Percentiles rank a stretch among this genome's conserved stretches.
These are phyloP conservation scores for Clitoria ternatea DNA, from an alignment of 306 rosid genomes.

Conservation along the genomic window DNA sequence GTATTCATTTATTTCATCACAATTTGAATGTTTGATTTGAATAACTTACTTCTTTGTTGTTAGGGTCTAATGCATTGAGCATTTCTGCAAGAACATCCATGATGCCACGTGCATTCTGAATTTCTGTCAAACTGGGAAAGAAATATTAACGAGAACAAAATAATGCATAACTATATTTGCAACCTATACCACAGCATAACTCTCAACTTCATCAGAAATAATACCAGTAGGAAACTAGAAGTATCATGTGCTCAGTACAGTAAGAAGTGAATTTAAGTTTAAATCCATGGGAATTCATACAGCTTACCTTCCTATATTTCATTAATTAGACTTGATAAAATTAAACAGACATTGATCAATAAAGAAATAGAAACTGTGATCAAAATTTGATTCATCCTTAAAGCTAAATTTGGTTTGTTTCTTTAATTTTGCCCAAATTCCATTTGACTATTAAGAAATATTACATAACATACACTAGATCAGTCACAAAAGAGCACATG, in stretches of 20 bases:
- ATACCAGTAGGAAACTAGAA: background rate
- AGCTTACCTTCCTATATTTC: slow-evolving; percentile 1
- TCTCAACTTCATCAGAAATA: background rate
- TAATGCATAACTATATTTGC: background rate
- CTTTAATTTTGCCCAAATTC: background rate
- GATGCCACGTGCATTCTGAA: slow-evolving; percentile 97
- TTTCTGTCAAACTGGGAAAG: slow-evolving; percentile 70
- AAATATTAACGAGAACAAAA: slow-evolving; percentile 25
- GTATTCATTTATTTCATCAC: slow-evolving; percentile 7
- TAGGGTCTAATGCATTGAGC: slow-evolving; percentile 87
- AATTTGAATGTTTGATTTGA: slow-evolving; percentile 7
- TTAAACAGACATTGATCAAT: background rate
- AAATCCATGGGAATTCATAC: background rate
- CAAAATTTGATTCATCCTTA: background rate
- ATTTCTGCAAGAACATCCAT: slow-evolving; percentile 96
- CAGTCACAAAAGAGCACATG: background rate
- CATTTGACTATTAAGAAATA: background rate
- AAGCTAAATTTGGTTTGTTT: background rate
- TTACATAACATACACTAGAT: background rate
- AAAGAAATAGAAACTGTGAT: background rate
- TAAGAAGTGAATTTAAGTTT: background rate
- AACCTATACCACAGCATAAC: background rate
- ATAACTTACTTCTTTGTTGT: slow-evolving; percentile 70
- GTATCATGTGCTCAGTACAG: background rate
- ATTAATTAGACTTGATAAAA: background rate